phyloP scores from a whole-genome alignment of 2,329 filamentous ascomycete genomes.

The Beauveria pseudobassiana region DNA sequence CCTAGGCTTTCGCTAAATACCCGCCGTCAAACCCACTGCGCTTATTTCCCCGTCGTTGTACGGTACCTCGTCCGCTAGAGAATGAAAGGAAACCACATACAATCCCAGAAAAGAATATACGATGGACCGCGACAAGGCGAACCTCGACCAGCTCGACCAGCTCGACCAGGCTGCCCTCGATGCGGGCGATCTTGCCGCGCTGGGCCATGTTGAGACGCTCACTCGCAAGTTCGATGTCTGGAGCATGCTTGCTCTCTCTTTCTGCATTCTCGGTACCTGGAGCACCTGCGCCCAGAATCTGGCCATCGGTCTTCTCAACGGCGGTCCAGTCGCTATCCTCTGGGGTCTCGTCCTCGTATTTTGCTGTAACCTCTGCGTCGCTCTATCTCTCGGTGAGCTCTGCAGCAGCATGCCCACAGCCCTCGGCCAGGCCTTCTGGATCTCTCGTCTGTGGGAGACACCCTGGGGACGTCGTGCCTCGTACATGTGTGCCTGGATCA shows the following conservation, averaged over 20 bases:
- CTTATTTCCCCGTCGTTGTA: neutral
- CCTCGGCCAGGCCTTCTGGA: slow-evolving; percentile 52
- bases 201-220: slow-evolving; percentile 33
- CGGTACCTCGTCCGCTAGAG: slow-evolving; percentile 5
- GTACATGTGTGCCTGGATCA: slow-evolving; percentile 54
- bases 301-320: slow-evolving; percentile 43
- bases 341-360: slow-evolving; percentile 49
- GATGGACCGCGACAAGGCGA: slow-evolving; percentile 19
- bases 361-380: slow-evolving; percentile 44
- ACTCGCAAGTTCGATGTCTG: slow-evolving; percentile 42
- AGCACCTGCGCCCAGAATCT: slow-evolving; percentile 46
- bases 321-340: slow-evolving; percentile 45
- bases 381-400: slow-evolving; percentile 47
- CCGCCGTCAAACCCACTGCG: neutral
- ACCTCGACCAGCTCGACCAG: slow-evolving; percentile 12
- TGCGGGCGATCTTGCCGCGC: slow-evolving; percentile 31
- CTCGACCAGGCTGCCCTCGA: slow-evolving; percentile 26
- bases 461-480: slow-evolving; percentile 39
- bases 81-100: slow-evolving; percentile 11
- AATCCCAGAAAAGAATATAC: slow-evolving; percentile 7
- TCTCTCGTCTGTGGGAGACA: slow-evolving; percentile 28
- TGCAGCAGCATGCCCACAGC: slow-evolving; percentile 53
- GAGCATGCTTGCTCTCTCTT: slow-evolving; percentile 51
- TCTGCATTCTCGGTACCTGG: slow-evolving; percentile 51
- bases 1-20: neutral